Evolutionary conservation across 352 stramenopile species (phyloP), one percentile per base, ranked within the genome.

Genomic region (Phytophthora constricta): DNA sequence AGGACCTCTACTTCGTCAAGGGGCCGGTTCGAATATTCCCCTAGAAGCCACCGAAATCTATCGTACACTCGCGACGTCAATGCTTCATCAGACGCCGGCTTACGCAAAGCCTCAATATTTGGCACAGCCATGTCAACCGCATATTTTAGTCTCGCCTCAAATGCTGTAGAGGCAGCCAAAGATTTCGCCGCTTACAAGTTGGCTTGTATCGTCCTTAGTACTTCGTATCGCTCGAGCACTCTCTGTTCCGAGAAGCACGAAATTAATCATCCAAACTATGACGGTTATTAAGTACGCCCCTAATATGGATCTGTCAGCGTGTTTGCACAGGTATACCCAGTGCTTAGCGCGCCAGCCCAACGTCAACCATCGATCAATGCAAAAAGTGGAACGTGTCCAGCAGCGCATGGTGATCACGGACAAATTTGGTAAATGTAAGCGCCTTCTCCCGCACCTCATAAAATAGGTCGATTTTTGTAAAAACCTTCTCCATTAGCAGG

Each of bases 231-330:
- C 5, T 34, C 11, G 1, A 49, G 45, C 31, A 5, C 2, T 55
- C 39, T 8, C 13, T 20, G 41, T 65, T 26, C 7, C 41, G 39
- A 37, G 39, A 10, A 10, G 41, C 22, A 31, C 26, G 25, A 34
- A 65, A 51, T 5, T 57, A 10, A 42, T 60, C 39, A 19, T 66
- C 41, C 19, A 66, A 39, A 17, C 37, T 63, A 7, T 20, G 52
- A 17, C 41, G 41, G 9, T 62, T 62, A 16, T 22, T 49, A 2
- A 49, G 3, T 2, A 55, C 56, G 26, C 22, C 55, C 22, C 33
- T 19, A 4, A 56, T 28, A 11, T 49, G 16, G 20, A 45, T 56
- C 17, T 63, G 49, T 31, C 43, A 63, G 7, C 56, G 56, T 4
- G 56, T 49, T 19, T 54, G 56, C 22, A 55, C 42, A 13, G 13